These are phyloP conservation scores for Venturia nashicola DNA, from an alignment of 2,329 filamentous ascomycete genomes.

Conservation along the genomic window DNA sequence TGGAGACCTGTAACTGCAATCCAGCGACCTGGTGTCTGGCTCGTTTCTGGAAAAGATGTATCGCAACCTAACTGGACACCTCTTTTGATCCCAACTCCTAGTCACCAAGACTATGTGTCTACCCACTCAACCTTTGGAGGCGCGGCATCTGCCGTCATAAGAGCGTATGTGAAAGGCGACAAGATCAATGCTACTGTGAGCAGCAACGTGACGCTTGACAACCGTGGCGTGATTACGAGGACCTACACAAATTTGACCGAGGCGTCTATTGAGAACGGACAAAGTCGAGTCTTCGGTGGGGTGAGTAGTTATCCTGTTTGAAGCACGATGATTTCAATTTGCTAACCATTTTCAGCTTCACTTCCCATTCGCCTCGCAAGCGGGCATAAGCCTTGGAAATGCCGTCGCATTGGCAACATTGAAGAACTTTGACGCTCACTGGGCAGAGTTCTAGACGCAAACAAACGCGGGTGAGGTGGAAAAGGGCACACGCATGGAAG, in stretches of 20 bases:
- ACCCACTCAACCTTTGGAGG: conserved; percentile 19
- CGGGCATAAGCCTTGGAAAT: conserved; percentile 14
- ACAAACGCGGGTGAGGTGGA: not conserved
- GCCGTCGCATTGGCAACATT: conserved; percentile 13
- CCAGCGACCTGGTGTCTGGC: conserved; percentile 14
- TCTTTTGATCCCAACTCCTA: conserved; percentile 17
- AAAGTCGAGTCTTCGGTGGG: conserved; percentile 19
- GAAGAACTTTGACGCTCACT: conserved; percentile 14
- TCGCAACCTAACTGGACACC: conserved; percentile 16
- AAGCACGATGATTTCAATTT: not conserved
- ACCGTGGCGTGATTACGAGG: conserved; percentile 16
- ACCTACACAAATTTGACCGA: conserved; percentile 16
- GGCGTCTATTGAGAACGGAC: conserved; percentile 18
- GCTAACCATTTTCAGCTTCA: conserved; percentile 13
- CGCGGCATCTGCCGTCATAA: conserved; percentile 17
- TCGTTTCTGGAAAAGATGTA: conserved; percentile 15
- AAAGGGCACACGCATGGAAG: no score
- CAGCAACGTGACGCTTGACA: conserved; percentile 18
- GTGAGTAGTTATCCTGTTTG: conserved; percentile 3
- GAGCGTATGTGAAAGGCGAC: conserved; percentile 15
- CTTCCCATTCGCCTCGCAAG: conserved; percentile 17
- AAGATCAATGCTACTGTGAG: conserved; percentile 14
- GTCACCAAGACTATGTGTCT: conserved; percentile 19
- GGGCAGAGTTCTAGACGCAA: conserved; percentile 13
- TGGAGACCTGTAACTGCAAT: conserved; percentile 18